Percentiles rank a stretch among this genome's conserved stretches.
phyloP scores from a whole-genome alignment of 2,329 filamentous ascomycete genomes.

The Colletotrichum ledebouriae region DNA sequence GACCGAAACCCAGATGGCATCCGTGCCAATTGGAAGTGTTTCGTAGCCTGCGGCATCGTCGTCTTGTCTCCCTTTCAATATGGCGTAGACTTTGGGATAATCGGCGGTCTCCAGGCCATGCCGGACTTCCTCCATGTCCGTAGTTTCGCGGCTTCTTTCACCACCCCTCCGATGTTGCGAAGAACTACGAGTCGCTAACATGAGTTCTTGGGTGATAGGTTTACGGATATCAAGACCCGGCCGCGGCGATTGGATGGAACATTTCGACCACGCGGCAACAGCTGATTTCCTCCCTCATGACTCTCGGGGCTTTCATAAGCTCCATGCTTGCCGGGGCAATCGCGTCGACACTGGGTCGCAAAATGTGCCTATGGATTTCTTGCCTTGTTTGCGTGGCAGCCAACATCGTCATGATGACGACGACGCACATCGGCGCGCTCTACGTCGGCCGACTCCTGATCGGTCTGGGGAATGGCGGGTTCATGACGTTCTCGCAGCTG shows the following conservation, averaged over 20 bases:
- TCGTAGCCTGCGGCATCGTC: slow-evolving; percentile 60
- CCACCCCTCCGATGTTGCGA: no score
- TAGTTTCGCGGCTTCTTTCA: neutral
- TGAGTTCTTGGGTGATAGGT: neutral
- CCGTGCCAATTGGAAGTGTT: slow-evolving; percentile 59
- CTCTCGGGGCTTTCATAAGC: slow-evolving; percentile 60
- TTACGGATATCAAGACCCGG: neutral
- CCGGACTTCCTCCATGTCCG: slow-evolving; percentile 57
- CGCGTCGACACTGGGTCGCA: neutral
- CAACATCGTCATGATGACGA: slow-evolving; percentile 49
- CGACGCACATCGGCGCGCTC: slow-evolving; percentile 64
- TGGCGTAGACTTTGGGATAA: slow-evolving; percentile 64
- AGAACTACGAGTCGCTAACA: neutral
- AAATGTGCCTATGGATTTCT: neutral
- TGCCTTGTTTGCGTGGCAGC: slow-evolving; percentile 1
- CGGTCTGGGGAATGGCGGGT: slow-evolving; percentile 68
- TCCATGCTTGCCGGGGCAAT: slow-evolving; percentile 55
- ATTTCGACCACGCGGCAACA: slow-evolving; percentile 59
- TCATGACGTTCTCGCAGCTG: slow-evolving; percentile 68
- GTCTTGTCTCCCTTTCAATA: slow-evolving; percentile 57
- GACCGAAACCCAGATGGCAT: neutral
- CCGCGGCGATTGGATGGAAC: slow-evolving; percentile 57
- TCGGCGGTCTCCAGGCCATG: slow-evolving; percentile 65
- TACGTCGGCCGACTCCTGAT: slow-evolving; percentile 68
- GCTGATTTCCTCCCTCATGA: slow-evolving; percentile 63